Evolutionary conservation across 164 flowering plant species (phyloP), one percentile per base, ranked within the genome.

Genomic region (Tetrastigma voinierianum): DNA sequence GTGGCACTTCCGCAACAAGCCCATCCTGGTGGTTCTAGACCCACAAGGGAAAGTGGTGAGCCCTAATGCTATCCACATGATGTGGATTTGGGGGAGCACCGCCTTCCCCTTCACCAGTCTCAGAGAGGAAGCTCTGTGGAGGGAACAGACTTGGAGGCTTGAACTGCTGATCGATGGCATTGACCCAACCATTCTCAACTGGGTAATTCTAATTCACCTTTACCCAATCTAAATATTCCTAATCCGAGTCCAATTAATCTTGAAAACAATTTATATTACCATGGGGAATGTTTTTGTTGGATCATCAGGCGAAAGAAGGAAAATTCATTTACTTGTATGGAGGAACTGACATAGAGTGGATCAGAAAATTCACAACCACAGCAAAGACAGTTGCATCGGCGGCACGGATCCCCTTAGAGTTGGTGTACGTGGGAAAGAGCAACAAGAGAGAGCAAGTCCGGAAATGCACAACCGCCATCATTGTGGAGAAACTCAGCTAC

Each of bases 81-180:
- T 84, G 79, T 80, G 84, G 83, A 82, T 82, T 66, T 84, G 88
- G 88, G 84, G 82, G 56, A 76, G 73, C 66, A 46, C 14, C 23
- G 84, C 86, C 11, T 82, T 80, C 69, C 86, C 84, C 63, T 84
- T 84, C 72, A 77, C 86, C 20, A 78, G 69, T 63, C 0, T 15
- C 32, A 75, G 73, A 53, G 88, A 84, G 57, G 81, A 77, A 53
- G 47, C 66, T 44, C 75, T 84, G 3, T 84, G 86, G 88, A 74
- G 51, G 61, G 78, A 76, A 46, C 85, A 82, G 60, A 17, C 72
- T 3, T 84, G 79, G 79, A 71, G 68, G 66, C 86, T 82, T 62
- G 84, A 84, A 63, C 68, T 82, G 14, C 66, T 84, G 13, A 70
- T 82, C 10, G 70, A 77, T 62, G 81, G 81, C 67, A 76, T 82